A percentile compares a stretch with the other conserved stretches of the same genome.
Conservation (phyloP, 2,329 filamentous ascomycete genomes). For the Phyllosticta capitalensis region DNA sequence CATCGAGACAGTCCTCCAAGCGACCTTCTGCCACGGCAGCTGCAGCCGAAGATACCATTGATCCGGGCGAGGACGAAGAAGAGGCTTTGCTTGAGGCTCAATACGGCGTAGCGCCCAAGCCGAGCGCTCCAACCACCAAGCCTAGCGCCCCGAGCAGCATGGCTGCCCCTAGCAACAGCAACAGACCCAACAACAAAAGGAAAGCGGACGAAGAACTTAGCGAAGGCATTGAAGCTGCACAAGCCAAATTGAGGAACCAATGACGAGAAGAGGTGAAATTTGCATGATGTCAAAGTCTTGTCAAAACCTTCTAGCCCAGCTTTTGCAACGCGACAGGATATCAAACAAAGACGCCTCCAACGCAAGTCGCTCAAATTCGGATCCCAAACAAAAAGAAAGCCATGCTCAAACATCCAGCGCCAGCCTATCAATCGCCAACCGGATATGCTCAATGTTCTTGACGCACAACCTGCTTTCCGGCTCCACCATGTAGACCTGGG, state of each 20-base stretch:
- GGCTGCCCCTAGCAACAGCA: neutral
- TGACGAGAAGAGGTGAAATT: neutral
- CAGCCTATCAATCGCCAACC: neutral
- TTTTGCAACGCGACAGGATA: neutral
- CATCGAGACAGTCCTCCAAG: slow-evolving; percentile 27
- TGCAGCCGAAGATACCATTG: slow-evolving; percentile 9
- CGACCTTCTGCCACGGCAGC: slow-evolving; percentile 10
- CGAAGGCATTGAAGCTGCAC: slow-evolving; percentile 49
- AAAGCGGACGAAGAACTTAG: slow-evolving; percentile 36
- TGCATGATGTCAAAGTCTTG: neutral
- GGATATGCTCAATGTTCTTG: slow-evolving; percentile 3
- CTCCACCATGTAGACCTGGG: neutral
- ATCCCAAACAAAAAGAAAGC: neutral
- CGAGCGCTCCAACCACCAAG: neutral
- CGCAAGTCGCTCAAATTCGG: neutral
- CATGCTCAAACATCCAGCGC: neutral
- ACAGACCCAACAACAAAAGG: slow-evolving; percentile 24
- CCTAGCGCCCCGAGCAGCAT: neutral
- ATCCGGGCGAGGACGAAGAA: slow-evolving; percentile 35
- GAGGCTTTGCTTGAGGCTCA: slow-evolving; percentile 29
- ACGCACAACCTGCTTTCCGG: slow-evolving; percentile 1
- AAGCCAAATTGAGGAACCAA: slow-evolving; percentile 43
- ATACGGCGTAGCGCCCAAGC: neutral
- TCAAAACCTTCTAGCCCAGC: neutral
- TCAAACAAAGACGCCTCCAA: neutral